Evolutionary conservation across 2,329 filamentous ascomycete genomes (phyloP), one percentile per base, ranked within the genome.

Genomic region (Mycocentrospora acerina): DNA sequence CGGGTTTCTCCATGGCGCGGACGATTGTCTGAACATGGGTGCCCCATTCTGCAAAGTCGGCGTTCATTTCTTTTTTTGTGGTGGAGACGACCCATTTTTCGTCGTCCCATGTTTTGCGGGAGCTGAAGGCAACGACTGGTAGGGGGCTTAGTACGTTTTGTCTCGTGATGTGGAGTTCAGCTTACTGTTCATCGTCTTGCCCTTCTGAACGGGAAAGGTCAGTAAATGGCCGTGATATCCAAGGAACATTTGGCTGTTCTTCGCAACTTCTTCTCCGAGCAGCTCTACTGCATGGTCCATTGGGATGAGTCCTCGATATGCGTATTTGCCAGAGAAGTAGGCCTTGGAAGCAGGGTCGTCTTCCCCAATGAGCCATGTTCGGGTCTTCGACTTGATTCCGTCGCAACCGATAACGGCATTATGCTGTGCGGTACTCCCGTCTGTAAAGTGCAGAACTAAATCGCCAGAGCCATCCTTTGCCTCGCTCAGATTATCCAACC

Each of bases 221-320:
- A 86, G 70, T 3, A 79, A 51, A 55, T 86, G 83, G 0, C 77
- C 80, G 39, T 72, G 66, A 1, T 75, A 77, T 0, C 81, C 82
- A 36, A 80, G 71, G 59, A 79, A 81, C 70, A 83, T 79, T 58
- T 77, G 74, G 22, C 71, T 69, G 25, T 79, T 80, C 24, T 61
- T 50, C 1, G 77, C 73, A 14, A 76, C 64, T 26, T 78, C 67
- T 7, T 73, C 66, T 7, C 79, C 78, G 1, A 85, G 52, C 4
- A 71, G 63, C 4, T 67, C 55, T 2, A 69, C 60, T 0, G 79
- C 81, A 11, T 73, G 56, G 2, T 75, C 70, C 73, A 85, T 85
- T 0, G 81, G 79, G 4, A 85, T 72, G 5, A 86, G 62, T 0
- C 78, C 78, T 15, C 83, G 73, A 60, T 82, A 86, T 25, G 79